A percentile compares a stretch with the other conserved stretches of the same genome.
These are phyloP conservation scores for Graphium sp. DNA, from an alignment of 2,329 filamentous ascomycete genomes.

Conservation along the genomic window DNA sequence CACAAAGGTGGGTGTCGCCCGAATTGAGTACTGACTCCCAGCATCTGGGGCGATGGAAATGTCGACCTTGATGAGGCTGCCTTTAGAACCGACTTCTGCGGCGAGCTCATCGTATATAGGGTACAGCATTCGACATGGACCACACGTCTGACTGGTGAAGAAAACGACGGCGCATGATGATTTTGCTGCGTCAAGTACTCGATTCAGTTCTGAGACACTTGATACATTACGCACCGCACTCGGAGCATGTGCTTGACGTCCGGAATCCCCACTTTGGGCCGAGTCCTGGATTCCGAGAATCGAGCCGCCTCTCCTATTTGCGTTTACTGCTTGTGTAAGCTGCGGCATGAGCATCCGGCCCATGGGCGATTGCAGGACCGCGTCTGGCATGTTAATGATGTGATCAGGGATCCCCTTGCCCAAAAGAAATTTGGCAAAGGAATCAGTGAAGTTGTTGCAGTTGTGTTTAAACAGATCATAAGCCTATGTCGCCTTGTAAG, in stretches of 20 bases:
- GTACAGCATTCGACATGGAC: conserved; percentile 70
- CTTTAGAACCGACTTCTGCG: conserved; percentile 49
- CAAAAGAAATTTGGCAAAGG: conserved; percentile 75
- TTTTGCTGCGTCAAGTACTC: conserved; percentile 44
- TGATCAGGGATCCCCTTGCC: conserved; percentile 78
- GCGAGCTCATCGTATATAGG: conserved; percentile 70
- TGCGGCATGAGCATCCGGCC: conserved; percentile 77
- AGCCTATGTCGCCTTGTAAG: conserved; percentile 28
- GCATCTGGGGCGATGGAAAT: conserved; percentile 49
- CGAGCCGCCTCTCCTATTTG: conserved; percentile 30
- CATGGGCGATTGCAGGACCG: conserved; percentile 72
- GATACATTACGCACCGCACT: conserved; percentile 3
- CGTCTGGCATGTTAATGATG: conserved; percentile 71
- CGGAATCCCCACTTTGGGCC: conserved; percentile 8
- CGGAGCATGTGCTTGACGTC: conserved; percentile 6
- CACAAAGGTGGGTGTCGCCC: conserved; percentile 75
- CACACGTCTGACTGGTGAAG: conserved; percentile 80
- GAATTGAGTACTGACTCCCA: conserved; percentile 47
- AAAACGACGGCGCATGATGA: conserved; percentile 67
- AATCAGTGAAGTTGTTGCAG: conserved; percentile 95
- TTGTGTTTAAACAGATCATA: conserved; percentile 88
- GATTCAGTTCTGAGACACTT: conserved; percentile 4
- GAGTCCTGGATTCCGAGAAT: conserved; percentile 33
- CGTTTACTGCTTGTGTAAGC: conserved; percentile 30
- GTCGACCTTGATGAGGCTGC: conserved; percentile 69